These are phyloP conservation scores for Tolypocladium ovalisporum DNA, from an alignment of 2,329 filamentous ascomycete species.

Conservation along the genomic window DNA sequence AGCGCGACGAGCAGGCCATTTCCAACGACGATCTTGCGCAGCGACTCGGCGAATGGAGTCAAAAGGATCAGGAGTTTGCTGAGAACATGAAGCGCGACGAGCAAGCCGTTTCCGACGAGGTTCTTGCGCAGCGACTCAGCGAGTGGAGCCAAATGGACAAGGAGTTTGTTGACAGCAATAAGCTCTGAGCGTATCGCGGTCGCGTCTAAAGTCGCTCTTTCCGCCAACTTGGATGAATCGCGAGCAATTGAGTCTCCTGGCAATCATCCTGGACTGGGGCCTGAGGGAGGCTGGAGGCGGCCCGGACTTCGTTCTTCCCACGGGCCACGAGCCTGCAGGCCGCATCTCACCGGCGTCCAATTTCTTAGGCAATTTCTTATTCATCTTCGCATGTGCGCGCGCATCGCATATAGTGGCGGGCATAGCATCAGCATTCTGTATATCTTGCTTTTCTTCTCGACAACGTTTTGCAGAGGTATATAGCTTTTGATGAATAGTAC, in stretches of 20 bases:
- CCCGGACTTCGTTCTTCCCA: too few relatives aligned
- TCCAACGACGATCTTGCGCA: conserved; percentile 26
- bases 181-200: neutral
- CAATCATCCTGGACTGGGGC: too few relatives aligned
- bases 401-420: neutral
- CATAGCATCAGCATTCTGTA: neutral
- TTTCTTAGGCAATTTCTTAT: too few relatives aligned
- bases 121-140: conserved; percentile 26
- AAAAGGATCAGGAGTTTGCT: conserved; percentile 22
- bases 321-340: too few relatives aligned
- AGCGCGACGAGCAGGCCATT: conserved; percentile 10
- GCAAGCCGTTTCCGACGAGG: conserved; percentile 18
- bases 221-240: too few relatives aligned
- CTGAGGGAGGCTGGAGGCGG: too few relatives aligned
- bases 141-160: conserved; percentile 23
- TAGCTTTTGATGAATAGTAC: neutral
- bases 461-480: neutral
- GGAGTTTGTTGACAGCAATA: conserved; percentile 16
- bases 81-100: conserved; percentile 13
- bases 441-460: neutral
- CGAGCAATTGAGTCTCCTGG: too few relatives aligned
- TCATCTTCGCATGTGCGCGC: neutral
- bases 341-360: too few relatives aligned
- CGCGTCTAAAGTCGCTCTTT: neutral
- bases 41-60: conserved; percentile 22